Conservation (phyloP, 176 grass and related monocot genomes). For the Aegilops tauschii region DNA sequence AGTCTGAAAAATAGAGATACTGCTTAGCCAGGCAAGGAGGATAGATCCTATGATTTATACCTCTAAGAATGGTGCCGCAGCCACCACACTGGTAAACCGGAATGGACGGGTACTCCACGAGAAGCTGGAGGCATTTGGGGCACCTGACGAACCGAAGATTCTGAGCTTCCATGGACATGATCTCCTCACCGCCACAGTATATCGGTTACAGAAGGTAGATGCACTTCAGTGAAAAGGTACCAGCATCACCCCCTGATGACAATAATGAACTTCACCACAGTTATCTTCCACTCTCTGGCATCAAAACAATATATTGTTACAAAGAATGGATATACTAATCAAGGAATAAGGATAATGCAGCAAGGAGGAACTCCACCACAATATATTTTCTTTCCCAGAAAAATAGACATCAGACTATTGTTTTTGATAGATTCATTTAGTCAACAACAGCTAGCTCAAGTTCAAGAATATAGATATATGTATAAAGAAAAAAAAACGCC, state of each 20-base stretch:
- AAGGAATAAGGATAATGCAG: neutral
- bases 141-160: conserved; percentile 86
- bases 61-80: conserved; percentile 61
- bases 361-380: neutral
- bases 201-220: conserved; percentile 7
- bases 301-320: neutral
- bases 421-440: neutral
- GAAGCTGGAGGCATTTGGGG: conserved; percentile 74
- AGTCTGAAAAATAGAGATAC: neutral
- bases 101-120: conserved; percentile 76
- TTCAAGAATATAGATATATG: neutral
- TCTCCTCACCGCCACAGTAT: neutral
- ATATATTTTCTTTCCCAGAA: neutral
- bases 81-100: conserved; percentile 78
- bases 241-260: neutral
- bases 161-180: conserved; percentile 35
- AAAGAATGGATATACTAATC: neutral
- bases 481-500: neutral
- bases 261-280: conserved; percentile 9
- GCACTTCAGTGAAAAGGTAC: neutral
- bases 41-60: conserved; percentile 37
- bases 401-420: neutral
- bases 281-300: neutral
- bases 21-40: neutral
- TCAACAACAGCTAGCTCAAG: neutral